A percentile compares a stretch with the other conserved stretches of the same genome.
Evolutionary conservation across 1,284 basidiomycete species (phyloP).

Genomic region (Marasmius fiardii): DNA sequence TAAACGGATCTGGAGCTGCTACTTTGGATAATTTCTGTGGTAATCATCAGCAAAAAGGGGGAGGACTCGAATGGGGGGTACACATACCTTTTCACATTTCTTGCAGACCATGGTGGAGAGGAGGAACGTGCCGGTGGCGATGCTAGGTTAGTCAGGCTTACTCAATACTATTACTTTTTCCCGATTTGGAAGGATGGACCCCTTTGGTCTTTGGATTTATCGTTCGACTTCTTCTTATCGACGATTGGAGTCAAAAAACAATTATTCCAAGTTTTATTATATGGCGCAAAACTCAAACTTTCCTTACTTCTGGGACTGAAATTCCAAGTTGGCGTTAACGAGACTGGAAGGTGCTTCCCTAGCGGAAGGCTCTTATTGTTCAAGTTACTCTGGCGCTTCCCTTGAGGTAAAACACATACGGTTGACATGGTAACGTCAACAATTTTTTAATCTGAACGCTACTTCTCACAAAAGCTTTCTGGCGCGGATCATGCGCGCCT

Average conservation of each 20-base stretch:
- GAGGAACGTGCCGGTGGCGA: constrained; percentile 1
- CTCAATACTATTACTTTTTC: not conserved
- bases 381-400: constrained; percentile 21
- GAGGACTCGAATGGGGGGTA: constrained; percentile 17
- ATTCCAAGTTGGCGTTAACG: constrained; percentile 30
- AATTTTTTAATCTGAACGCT: constrained; percentile 29
- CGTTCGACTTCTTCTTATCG: not conserved
- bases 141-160: constrained; percentile 14
- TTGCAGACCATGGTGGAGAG: constrained; percentile 63
- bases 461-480: constrained; percentile 46
- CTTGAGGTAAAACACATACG: constrained; percentile 32
- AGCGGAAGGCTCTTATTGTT: constrained; percentile 44
- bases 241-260: not conserved
- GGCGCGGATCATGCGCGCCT: constrained; percentile 33
- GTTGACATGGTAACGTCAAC: constrained; percentile 60
- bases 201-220: not conserved
- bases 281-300: constrained; percentile 7
- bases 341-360: constrained; percentile 35
- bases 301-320: constrained; percentile 28
- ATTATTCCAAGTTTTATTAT: not conserved
- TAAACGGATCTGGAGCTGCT: constrained; percentile 79
- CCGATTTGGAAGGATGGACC: not conserved
- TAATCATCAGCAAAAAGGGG: constrained; percentile 17
- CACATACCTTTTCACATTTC: constrained; percentile 66
- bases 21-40: constrained; percentile 77